Base-by-base conservation (phyloP, 2,329 filamentous ascomycete species). In the Thermothelomyces thermophilus region DNA sequence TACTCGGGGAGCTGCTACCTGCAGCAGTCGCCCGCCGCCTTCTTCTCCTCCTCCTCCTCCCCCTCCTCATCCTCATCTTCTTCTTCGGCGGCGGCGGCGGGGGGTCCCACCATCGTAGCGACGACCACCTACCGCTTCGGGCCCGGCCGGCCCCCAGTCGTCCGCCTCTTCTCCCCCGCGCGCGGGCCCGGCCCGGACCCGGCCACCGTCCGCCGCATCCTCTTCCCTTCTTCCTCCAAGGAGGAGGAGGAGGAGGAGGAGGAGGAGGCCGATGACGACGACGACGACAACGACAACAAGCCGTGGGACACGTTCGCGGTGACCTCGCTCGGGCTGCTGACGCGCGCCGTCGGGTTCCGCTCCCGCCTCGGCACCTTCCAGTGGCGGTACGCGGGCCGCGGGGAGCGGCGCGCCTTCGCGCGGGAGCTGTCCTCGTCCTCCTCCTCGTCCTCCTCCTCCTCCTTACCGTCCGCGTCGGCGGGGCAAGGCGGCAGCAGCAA, bases 91-190 rank as follows among this genome's bases (percentile, higher is more conserved):
- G 14, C 35, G 17, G 16, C n/a, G n/a, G n/a, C n/a, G n/a, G n/a
- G n/a, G n/a, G n/a, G n/a, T n/a, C n/a, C n/a, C n/a, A n/a, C n/a
- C n/a, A n/a, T 16, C 33, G 36, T 20, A 19, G 13, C 36, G 13
- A 39, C 36, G 1, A 83, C 79, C 0, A 72, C 69, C 3, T 83
- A 83, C 63, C 74, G 72, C 55, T 81, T 75, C 58, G 79, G 80
- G 0, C 78, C 78, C 1, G 70, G 69, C 35, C 69, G 70, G 2
- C 70, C 75, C 6, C 79, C 80, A 3, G 63, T 70, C 37, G 64
- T 84, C 20, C 58, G 60, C 2, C 53, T 70, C n/a, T 55, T 60
- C 33, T 19, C 48, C 17, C 55, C 50, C 59, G 1, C 52, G 68
- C 17, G 50, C 53, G 41, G 22, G 68, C 17, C 51, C 53, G 41